Evolutionary conservation across 805 yeast genomes (phyloP).

Genomic region (Suhomyces vadensis): DNA sequence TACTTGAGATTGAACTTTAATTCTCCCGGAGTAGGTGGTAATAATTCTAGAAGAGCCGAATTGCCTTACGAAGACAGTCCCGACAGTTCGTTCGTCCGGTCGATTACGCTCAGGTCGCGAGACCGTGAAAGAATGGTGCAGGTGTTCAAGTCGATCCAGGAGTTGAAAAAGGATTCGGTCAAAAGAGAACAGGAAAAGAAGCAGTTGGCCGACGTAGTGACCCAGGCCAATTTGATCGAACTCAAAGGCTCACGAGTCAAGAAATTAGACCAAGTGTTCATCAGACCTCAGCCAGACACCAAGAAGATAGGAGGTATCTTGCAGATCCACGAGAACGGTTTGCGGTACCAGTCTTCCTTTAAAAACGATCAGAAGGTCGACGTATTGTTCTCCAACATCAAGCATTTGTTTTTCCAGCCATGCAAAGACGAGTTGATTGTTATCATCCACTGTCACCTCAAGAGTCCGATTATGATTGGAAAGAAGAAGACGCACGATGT

Average conservation of each 20-base stretch:
- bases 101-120: slow-evolving; percentile 82
- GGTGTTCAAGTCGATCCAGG: slow-evolving; percentile 85
- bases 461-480: slow-evolving; percentile 91
- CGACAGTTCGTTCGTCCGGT: slow-evolving; percentile 82
- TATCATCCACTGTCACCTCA: slow-evolving; percentile 87
- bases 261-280: slow-evolving; percentile 83
- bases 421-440: slow-evolving; percentile 93
- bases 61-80: slow-evolving; percentile 89
- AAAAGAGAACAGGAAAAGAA: slow-evolving; percentile 89
- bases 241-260: slow-evolving; percentile 80
- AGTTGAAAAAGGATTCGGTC: slow-evolving; percentile 86
- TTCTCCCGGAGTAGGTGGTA: slow-evolving; percentile 86
- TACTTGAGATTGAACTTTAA: slow-evolving; percentile 88
- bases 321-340: slow-evolving; percentile 93
- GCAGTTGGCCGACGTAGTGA: slow-evolving; percentile 90
- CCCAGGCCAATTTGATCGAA: slow-evolving; percentile 85
- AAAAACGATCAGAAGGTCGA: slow-evolving; percentile 86
- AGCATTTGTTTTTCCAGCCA: slow-evolving; percentile 93
- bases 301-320: slow-evolving; percentile 89
- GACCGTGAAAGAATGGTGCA: slow-evolving; percentile 91
- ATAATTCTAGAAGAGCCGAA: slow-evolving; percentile 67
- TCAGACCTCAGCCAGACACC: slow-evolving; percentile 97
- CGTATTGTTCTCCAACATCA: slow-evolving; percentile 83
- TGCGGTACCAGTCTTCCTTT: slow-evolving; percentile 85
- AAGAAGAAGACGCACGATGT: slow-evolving; percentile 93